These are phyloP conservation scores for Mycena latifolia DNA, from an alignment of 768 basidiomycete species.

Conservation along the genomic window DNA sequence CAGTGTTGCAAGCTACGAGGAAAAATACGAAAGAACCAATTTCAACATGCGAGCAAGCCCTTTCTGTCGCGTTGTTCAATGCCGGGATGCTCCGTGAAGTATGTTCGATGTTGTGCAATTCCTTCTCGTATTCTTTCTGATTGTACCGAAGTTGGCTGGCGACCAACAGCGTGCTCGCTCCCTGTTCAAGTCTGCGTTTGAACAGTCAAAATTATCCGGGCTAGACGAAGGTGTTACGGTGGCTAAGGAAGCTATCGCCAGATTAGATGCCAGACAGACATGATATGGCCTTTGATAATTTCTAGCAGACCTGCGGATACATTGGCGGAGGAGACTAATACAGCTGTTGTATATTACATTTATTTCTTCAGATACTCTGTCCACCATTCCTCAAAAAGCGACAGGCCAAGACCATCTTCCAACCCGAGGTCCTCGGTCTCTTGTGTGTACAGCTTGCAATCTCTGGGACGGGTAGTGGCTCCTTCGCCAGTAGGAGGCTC, in stretches of 20 bases:
- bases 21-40: slow-evolving; percentile 36
- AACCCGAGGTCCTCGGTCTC: slow-evolving; percentile 79
- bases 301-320: background rate
- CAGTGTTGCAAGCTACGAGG: slow-evolving; percentile 41
- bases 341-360: slow-evolving; percentile 7
- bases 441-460: slow-evolving; percentile 82
- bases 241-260: slow-evolving; percentile 19
- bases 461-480: slow-evolving; percentile 81
- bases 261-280: slow-evolving; percentile 18
- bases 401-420: slow-evolving; percentile 69
- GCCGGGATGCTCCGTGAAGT: slow-evolving; percentile 49
- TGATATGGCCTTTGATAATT: background rate
- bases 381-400: slow-evolving; percentile 92
- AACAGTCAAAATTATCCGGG: slow-evolving; percentile 24
- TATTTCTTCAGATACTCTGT: slow-evolving; percentile 55
- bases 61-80: slow-evolving; percentile 58
- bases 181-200: slow-evolving; percentile 10
- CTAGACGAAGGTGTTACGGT: slow-evolving; percentile 21
- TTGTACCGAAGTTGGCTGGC: slow-evolving; percentile 29
- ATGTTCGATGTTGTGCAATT: background rate
- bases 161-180: slow-evolving; percentile 16
- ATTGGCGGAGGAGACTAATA: slow-evolving; percentile 1
- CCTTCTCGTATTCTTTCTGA: background rate
- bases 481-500: slow-evolving; percentile 73
- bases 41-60: slow-evolving; percentile 51